Conservation (phyloP, 2,329 filamentous ascomycete species). For the Didymosphaeria variabile region DNA sequence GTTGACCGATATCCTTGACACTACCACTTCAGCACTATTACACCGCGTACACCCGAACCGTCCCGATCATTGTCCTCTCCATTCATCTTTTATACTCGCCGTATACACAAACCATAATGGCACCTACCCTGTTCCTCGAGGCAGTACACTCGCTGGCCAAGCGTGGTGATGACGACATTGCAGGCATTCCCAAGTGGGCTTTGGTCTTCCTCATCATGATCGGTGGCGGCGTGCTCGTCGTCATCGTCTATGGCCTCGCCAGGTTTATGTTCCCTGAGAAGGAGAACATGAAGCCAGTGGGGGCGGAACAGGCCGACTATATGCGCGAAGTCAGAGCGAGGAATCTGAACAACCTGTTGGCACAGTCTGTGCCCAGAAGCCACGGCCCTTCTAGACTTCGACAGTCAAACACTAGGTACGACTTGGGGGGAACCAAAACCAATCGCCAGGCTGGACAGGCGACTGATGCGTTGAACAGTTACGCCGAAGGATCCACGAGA, state of each 20-base stretch:
- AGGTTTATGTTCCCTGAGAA: constrained; percentile 29
- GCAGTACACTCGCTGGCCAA: constrained; percentile 16
- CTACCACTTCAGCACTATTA: background rate
- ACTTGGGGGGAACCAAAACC: background rate
- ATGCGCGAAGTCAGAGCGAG: constrained; percentile 44
- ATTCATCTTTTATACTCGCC: background rate
- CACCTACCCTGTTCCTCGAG: constrained; percentile 2
- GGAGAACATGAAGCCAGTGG: constrained; percentile 18
- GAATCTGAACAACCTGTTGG: constrained; percentile 25
- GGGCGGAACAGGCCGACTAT: constrained; percentile 42
- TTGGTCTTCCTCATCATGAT: constrained; percentile 45
- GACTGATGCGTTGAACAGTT: constrained; percentile 1
- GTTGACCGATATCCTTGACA: background rate
- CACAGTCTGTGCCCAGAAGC: background rate
- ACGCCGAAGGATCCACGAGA: background rate
- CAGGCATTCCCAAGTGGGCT: constrained; percentile 31
- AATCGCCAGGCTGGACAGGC: background rate
- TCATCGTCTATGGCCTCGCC: constrained; percentile 32
- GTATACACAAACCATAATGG: background rate
- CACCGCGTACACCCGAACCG: background rate
- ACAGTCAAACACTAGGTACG: constrained; percentile 11
- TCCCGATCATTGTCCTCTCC: background rate
- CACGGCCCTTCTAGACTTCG: background rate
- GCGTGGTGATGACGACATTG: constrained; percentile 29
- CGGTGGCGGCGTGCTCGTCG: constrained; percentile 31